Conservation (phyloP, 257 asterid species). For the Lavandula angustifolia region DNA sequence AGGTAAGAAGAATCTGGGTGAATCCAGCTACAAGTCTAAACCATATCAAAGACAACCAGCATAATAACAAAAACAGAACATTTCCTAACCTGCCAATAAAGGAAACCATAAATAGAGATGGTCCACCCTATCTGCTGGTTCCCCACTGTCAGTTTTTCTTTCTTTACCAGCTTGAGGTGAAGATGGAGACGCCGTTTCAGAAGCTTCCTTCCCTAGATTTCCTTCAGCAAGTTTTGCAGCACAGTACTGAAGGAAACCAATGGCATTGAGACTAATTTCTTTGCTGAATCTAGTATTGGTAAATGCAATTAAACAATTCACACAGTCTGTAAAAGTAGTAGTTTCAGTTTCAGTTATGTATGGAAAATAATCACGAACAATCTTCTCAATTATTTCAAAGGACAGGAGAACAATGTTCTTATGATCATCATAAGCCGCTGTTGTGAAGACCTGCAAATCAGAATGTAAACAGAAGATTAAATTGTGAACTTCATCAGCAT, state of each 20-base stretch:
- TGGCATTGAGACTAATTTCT: conserved; percentile 96
- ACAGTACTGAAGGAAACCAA: conserved; percentile 92
- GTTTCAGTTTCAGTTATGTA: conserved; percentile 97
- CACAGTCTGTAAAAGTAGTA: conserved; percentile 95
- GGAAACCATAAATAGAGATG: conserved; percentile 98
- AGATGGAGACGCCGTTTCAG: conserved; percentile 55
- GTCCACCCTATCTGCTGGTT: conserved; percentile 68
- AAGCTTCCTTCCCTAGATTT: conserved; percentile 66
- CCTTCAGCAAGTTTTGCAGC: conserved; percentile 99
- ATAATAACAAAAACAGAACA: background rate
- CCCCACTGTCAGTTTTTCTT: conserved; percentile 60
- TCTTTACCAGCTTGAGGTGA: conserved; percentile 74
- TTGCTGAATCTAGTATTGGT: conserved; percentile 89
- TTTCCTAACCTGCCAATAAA: conserved; percentile 79
- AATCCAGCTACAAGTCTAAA: conserved; percentile 15
- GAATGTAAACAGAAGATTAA: conserved; percentile 29
- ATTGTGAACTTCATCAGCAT: conserved; percentile 8
- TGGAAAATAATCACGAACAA: conserved; percentile 95
- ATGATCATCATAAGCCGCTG: conserved; percentile 98
- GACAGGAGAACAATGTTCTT: conserved; percentile 92
- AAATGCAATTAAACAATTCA: conserved; percentile 93
- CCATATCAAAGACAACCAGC: conserved; percentile 18
- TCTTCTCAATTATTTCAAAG: conserved; percentile 93
- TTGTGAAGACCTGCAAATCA: conserved; percentile 81
- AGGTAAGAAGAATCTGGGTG: conserved; percentile 20